Conservation (phyloP, 202 grass and related monocot genomes). For the Sporobolus alterniflorus region DNA sequence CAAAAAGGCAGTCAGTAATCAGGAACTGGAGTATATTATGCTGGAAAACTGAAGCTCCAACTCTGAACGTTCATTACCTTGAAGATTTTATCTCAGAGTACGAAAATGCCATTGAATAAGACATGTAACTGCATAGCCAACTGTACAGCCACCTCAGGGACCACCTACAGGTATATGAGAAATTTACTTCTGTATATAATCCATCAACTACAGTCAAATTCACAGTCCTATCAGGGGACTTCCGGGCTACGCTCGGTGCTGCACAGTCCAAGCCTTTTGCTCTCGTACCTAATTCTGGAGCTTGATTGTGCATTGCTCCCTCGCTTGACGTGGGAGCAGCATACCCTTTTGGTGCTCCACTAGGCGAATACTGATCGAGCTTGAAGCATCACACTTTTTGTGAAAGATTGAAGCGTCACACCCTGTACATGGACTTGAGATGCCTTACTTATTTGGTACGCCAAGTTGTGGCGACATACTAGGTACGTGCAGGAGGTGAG, state of each 20-base stretch:
- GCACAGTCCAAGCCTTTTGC: neutral
- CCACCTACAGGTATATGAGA: neutral
- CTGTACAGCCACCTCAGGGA: neutral
- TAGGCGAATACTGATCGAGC: neutral
- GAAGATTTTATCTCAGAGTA: neutral
- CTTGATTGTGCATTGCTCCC: neutral
- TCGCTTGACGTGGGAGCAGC: neutral
- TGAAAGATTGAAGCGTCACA: neutral
- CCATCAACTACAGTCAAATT: neutral
- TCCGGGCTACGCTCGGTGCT: neutral
- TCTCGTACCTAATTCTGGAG: neutral
- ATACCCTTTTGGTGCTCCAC: neutral
- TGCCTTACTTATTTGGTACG: slow-evolving; percentile 4
- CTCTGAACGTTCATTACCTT: slow-evolving; percentile 3
- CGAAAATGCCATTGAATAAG: neutral
- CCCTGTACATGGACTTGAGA: neutral
- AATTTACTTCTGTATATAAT: neutral
- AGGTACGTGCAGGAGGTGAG: neutral
- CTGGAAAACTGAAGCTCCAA: neutral
- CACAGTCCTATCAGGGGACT: neutral
- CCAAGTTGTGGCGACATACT: neutral
- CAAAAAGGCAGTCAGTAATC: neutral
- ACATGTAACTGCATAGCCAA: neutral
- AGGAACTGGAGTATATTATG: neutral
- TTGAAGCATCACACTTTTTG: slow-evolving; percentile 8